These are phyloP conservation scores for Calonectria fujianensis DNA, from an alignment of 2,329 filamentous ascomycete species.

Conservation along the genomic window DNA sequence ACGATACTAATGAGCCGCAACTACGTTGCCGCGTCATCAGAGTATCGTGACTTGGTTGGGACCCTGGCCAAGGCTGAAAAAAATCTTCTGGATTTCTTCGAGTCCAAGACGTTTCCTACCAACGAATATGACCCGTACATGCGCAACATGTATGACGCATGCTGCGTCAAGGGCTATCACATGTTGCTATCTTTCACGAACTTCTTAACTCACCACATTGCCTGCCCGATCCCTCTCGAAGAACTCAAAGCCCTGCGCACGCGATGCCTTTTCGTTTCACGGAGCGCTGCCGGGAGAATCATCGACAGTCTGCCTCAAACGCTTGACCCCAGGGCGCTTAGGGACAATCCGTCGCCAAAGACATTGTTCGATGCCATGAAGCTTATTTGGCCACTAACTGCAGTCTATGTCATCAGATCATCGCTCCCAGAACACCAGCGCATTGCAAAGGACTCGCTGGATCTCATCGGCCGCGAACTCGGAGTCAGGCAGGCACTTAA, in stretches of 20 bases:
- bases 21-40: conserved; percentile 52
- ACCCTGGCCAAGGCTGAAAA: conserved; percentile 54
- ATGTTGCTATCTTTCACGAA: conserved; percentile 59
- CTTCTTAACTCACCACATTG: conserved; percentile 59
- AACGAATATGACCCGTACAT: conserved; percentile 56
- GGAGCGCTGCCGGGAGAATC: conserved; percentile 55
- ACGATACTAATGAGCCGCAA: conserved; percentile 54
- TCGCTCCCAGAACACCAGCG: conserved; percentile 55
- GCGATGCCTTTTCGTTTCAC: conserved; percentile 55
- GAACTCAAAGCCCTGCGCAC: conserved; percentile 56
- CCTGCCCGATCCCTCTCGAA: conserved; percentile 49
- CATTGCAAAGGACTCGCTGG: conserved; percentile 54
- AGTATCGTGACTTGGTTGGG: conserved; percentile 54
- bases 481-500: conserved; percentile 62
- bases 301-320: conserved; percentile 53
- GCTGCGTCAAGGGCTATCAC: conserved; percentile 61
- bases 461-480: conserved; percentile 60
- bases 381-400: conserved; percentile 62
- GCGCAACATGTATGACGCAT: conserved; percentile 58
- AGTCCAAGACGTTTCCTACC: conserved; percentile 27
- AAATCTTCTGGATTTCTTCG: conserved; percentile 45
- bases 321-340: conserved; percentile 52
- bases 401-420: conserved; percentile 56
- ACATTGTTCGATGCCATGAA: conserved; percentile 61
- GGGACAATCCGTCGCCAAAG: conserved; percentile 56